Evolutionary conservation across 1,139 yeast species (phyloP), one percentile per base, ranked within the genome.

Genomic region (Sugiyamaella japonica): DNA sequence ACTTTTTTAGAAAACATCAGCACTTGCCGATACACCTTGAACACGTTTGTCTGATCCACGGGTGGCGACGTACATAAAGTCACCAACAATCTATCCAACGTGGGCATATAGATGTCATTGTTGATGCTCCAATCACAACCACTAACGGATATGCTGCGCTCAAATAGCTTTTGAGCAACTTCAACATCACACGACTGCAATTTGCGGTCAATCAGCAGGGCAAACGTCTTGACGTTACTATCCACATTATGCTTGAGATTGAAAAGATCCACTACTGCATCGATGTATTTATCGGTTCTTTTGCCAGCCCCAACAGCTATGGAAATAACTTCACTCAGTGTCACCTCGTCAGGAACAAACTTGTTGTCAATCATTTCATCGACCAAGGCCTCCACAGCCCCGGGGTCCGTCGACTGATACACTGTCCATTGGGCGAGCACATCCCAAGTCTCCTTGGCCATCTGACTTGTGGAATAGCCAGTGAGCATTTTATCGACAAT

Each of bases 81-180:
- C 3, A 66, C 62, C 8, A 76, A 61, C 39, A 77, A 59, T 29
- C 68, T 64, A 52, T 72, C 70, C 32, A 77, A 61, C 0, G 69
- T 63, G 0, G 65, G 59, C 47, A 70, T 56, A 47, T 73, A 66
- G 17, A 69, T 67, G 34, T 67, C 68, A 25, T 67, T 63, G n/a
- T 70, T 70, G 39, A 63, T 60, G 32, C 66, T 71, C 83, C 83
- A 80, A 41, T 72, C 72, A n/a, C 76, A 71, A 29, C 80, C 60
- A 15, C 43, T 79, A 37, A 70, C 65, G 4, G 64, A 56, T 12
- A 76, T 62, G 47, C 75, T 66, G n/a, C 68, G 62, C n/a, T 73
- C 63, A 57, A 78, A 78, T 9, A 72, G 54, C 9, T 63, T 49
- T 9, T 71, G 64, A 1, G 80, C 76, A 7, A 58, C 59, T 3